Evolutionary conservation across 2,329 filamentous ascomycete genomes (phyloP).

Genomic region (Trichoderma oligosporum): DNA sequence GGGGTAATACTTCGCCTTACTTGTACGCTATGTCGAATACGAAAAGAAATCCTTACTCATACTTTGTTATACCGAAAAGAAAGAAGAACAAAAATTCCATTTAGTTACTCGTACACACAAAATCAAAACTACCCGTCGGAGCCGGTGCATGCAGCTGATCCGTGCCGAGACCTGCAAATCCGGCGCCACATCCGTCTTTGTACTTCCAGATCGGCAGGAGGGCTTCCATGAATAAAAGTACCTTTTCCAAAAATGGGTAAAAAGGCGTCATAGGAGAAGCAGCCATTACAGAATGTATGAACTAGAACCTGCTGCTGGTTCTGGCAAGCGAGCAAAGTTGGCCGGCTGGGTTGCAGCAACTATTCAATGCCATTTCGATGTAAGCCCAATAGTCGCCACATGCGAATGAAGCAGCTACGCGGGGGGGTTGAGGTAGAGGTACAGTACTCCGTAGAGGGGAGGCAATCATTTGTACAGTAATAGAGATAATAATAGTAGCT

Average conservation of each 20-base stretch:
- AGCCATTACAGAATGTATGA: background rate
- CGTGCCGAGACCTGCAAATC: constrained; percentile 9
- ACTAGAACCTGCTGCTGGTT: background rate
- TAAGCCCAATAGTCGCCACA: constrained; percentile 15
- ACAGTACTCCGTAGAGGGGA: too few species aligned
- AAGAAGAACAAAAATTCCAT: too few species aligned
- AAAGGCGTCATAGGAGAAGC: constrained; percentile 5
- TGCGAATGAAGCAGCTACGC: background rate
- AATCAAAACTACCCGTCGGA: constrained; percentile 1
- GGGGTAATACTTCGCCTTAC: too few species aligned
- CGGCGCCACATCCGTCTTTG: constrained; percentile 11
- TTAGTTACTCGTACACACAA: background rate
- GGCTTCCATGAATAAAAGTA: constrained; percentile 2
- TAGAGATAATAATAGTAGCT: too few species aligned
- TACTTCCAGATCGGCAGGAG: constrained; percentile 15
- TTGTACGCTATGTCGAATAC: too few species aligned
- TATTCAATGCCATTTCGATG: background rate
- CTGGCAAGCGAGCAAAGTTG: too few species aligned
- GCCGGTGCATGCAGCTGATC: constrained; percentile 16
- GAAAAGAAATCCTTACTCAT: too few species aligned
- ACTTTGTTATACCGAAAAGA: too few species aligned
- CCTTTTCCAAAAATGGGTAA: background rate
- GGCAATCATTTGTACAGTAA: too few species aligned
- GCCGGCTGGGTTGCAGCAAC: background rate
- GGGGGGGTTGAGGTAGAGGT: too few species aligned